These are phyloP conservation scores for Calocera viscosa DNA, from an alignment of 768 basidiomycete genomes.

Conservation along the genomic window DNA sequence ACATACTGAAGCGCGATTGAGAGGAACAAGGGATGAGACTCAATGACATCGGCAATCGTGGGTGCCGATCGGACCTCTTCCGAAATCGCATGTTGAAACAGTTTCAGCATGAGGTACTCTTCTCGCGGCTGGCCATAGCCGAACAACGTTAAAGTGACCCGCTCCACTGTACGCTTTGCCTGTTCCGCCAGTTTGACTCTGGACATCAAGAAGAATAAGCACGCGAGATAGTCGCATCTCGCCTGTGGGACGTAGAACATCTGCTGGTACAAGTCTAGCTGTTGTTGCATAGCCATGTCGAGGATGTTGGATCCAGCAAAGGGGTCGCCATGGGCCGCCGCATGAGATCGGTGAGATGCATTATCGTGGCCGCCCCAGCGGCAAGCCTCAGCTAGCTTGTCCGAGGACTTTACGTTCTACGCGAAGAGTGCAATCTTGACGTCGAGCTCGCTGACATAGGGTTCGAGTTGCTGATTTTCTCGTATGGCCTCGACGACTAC, in stretches of 20 bases:
- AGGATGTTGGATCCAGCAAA: constrained; percentile 76
- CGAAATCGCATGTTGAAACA: constrained; percentile 80
- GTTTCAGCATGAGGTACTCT: constrained; percentile 80
- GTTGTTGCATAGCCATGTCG: constrained; percentile 73
- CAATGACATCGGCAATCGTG: constrained; percentile 49
- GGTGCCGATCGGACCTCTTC: constrained; percentile 57
- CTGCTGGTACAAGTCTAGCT: constrained; percentile 91
- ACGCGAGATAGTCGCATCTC: constrained; percentile 66
- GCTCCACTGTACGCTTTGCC: constrained; percentile 64
- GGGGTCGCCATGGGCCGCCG: constrained; percentile 80
- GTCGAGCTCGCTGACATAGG: constrained; percentile 83
- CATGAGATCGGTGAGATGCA: constrained; percentile 59
- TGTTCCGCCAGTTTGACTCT: constrained; percentile 56
- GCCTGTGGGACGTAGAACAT: constrained; percentile 92
- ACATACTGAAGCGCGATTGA: constrained; percentile 78
- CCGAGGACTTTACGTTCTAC: constrained; percentile 86
- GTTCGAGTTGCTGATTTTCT: constrained; percentile 83
- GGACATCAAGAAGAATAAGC: constrained; percentile 55
- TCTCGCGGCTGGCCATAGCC: constrained; percentile 92
- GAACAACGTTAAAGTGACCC: constrained; percentile 76
- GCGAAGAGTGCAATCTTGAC: constrained; percentile 93
- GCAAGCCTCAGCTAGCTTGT: constrained; percentile 68
- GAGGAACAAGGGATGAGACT: constrained; percentile 71
- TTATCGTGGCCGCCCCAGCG: constrained; percentile 54
- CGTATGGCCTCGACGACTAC: constrained; percentile 80